Evolutionary conservation across 306 rosid species (phyloP).

Genomic region (Quercus parvula): DNA sequence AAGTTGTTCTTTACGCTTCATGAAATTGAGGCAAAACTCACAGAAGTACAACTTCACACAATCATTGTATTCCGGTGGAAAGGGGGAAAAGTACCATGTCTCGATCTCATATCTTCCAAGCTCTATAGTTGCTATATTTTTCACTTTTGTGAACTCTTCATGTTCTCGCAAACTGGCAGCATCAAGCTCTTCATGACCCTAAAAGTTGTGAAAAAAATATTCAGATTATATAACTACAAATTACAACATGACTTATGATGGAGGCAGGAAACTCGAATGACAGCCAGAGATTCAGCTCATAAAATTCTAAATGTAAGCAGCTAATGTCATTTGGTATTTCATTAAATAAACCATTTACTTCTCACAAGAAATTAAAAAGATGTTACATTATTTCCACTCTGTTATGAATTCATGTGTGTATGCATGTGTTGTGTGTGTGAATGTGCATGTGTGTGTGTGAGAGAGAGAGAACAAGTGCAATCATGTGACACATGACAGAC

Average conservation of each 20-base stretch:
- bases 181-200: conserved; percentile 99
- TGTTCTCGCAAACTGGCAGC: conserved; percentile 99
- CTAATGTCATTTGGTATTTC: background rate
- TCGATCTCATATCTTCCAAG: conserved; percentile 99
- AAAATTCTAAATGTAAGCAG: background rate
- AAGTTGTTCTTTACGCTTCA: conserved; percentile 99
- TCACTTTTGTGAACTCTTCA: conserved; percentile 96
- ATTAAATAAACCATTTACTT: background rate
- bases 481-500: too few species aligned
- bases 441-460: too few species aligned
- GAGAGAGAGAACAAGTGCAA: too few species aligned
- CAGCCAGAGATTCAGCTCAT: background rate
- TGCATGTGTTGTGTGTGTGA: too few species aligned
- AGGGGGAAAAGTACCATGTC: conserved; percentile 99
- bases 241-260: conserved; percentile 2
- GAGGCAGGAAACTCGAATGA: background rate
- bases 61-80: conserved; percentile 97
- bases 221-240: background rate
- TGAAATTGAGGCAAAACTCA: conserved; percentile 98
- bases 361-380: too few species aligned
- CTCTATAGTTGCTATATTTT: conserved; percentile 96
- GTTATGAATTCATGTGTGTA: too few species aligned
- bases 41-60: conserved; percentile 82
- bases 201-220: conserved; percentile 9
- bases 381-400: too few species aligned